Evolutionary conservation across 331 rosid genomes (phyloP), one percentile per base, ranked within the genome.

Genomic region (Dryas integrifolia): DNA sequence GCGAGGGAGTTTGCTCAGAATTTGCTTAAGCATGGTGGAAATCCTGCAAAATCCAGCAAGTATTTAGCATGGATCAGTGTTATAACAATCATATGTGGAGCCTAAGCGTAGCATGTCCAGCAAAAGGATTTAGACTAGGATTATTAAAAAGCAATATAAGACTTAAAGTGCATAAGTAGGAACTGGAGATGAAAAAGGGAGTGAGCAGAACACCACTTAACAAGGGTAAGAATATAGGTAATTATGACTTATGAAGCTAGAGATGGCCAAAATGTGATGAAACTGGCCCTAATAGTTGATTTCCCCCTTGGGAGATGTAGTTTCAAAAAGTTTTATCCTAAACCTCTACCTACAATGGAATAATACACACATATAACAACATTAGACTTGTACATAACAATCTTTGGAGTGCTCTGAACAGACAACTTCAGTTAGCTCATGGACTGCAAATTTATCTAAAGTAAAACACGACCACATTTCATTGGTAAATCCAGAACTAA

Each of bases 1-100:
- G 74, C 86, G 88, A 21, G 99, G 98, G 70, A 95, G 78, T 81
- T 92, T 95, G 85, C 89, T 88, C 74, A 95, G 86, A 50, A 95
- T 89, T 85, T 92, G 97, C 89, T 90, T 95, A 74, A 95, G 79
- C 99, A 95, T 95, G 85, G 87, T 86, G 72, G 67, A 77, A 79
- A 69, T 53, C 67, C 82, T 71, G 72, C 70, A 80, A 49, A 49
- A 63, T 78, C 78, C 65, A 84, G 70, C 53, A 9, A 40, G 58
- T 0, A 67, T 43, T 74, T 65, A 53, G 55, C 82, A 86, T 77
- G 79, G 83, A 80, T 58, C 69, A 68, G 75, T 52, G 71, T 18
- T 8, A 55, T 58, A 26, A 49, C 45, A 79, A 50, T 14, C 35
- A 38, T 18, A 26, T 26, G 41, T 14, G 21, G 24, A 47, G 12